Conservation (phyloP, 2,329 filamentous ascomycete genomes). For the Mariannaea elegans region DNA sequence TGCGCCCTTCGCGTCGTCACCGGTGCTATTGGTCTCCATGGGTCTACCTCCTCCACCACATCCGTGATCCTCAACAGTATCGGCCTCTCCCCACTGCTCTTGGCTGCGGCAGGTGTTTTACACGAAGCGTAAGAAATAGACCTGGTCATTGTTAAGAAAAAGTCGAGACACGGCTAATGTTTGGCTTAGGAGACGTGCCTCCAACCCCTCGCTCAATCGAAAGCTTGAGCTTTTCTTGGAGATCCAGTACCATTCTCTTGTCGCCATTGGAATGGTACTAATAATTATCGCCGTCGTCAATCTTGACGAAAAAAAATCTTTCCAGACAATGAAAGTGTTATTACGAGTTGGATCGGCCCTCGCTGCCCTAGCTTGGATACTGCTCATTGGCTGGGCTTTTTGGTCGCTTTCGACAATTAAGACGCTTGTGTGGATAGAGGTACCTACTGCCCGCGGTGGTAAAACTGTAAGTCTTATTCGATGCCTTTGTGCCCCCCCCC, state of each 20-base stretch:
- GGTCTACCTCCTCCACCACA: background rate
- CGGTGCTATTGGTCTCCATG: constrained; percentile 11
- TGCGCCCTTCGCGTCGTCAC: constrained; percentile 17
- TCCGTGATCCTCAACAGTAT: constrained; percentile 17
- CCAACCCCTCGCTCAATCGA: constrained; percentile 18
- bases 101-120: constrained; percentile 13
- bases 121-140: constrained; percentile 16
- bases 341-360: no score
- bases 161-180: no score
- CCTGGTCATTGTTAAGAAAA: no score
- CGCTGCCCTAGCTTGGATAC: no score
- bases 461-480: no score
- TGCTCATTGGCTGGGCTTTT: no score
- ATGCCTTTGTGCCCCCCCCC: no score
- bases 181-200: constrained; percentile 17
- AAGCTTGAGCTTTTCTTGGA: constrained; percentile 20
- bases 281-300: constrained; percentile 17
- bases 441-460: no score
- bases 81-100: constrained; percentile 15
- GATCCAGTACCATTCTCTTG: constrained; percentile 17
- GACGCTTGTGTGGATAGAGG: no score
- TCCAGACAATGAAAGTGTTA: no score
- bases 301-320: no score
- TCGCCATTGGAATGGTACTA: constrained; percentile 8
- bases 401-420: no score